Base-by-base conservation (phyloP, 345 rosid species). In the Triadica sebifera region DNA sequence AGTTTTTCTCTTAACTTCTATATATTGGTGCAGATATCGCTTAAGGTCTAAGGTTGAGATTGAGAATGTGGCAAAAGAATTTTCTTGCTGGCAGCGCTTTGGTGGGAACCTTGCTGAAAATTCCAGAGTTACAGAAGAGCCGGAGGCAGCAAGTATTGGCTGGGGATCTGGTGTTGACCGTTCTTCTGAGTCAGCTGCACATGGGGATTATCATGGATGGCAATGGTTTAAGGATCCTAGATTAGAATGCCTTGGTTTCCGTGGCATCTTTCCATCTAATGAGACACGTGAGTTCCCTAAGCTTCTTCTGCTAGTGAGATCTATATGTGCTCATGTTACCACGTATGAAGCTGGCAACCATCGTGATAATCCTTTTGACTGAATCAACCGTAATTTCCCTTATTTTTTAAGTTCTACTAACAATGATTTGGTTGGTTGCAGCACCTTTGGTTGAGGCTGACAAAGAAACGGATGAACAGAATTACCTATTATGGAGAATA, bases 221-320 rank as follows among this genome's bases (percentile, higher is more conserved):
- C 90, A 85, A 79, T 96, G 99, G 99, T 85, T 90, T 74, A 82
- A 79, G 73, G 99, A 96, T 84, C 98, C 98, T 12, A 88, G 97
- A 81, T 77, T 93, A 79, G 92, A 78, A 8, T 84, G 87, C 73
- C 95, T 93, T 62, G 99, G 96, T 64, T 96, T 79, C 41, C 85
- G 98, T 61, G 91, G 97, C 39, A 74, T 93, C 47, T 96, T 96
- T 69, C 91, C 86, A 0, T 84, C 90, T 0, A 63, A 80, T 74
- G 73, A 81, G 50, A 85, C 77, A 2, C 95, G 98, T 88, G 75
- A 86, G 96, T 74, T 77, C 68, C 69, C 34, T 43, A 8, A 52
- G n/a, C n/a, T n/a, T n/a, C n/a, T 50, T 0, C 58, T 72, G 59
- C 66, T 71, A 12, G 34, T 73, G 68, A 51, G 49, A 51, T 45